These are phyloP conservation scores for Styphnolobium japonicum DNA, from an alignment of 306 rosid species.

Conservation along the genomic window DNA sequence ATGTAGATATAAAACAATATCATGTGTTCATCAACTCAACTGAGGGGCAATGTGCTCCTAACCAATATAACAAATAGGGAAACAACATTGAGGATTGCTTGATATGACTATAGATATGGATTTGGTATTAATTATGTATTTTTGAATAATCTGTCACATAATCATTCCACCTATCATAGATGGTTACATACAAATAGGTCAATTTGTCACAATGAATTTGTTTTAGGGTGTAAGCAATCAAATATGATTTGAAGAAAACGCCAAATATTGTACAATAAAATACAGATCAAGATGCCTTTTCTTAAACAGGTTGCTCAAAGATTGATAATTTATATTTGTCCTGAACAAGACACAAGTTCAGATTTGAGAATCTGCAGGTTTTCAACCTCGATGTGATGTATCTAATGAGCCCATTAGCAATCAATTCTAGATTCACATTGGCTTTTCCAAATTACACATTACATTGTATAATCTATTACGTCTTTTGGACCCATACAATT, in stretches of 20 bases:
- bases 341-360: constrained; percentile 12
- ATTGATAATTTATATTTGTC: neutral
- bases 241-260: neutral
- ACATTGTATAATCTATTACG: neutral
- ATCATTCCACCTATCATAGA: constrained; percentile 26
- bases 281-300: neutral
- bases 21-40: constrained; percentile 23
- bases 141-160: constrained; percentile 1
- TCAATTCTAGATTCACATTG: neutral
- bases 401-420: constrained; percentile 6
- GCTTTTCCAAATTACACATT: neutral
- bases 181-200: constrained; percentile 4
- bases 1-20: constrained; percentile 26
- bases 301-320: neutral
- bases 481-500: constrained; percentile 17
- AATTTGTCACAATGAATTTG: constrained; percentile 1
- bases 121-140: constrained; percentile 20
- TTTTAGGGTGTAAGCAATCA: constrained; percentile 20
- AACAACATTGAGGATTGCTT: constrained; percentile 25
- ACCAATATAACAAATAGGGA: neutral
- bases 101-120: neutral
- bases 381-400: constrained; percentile 32
- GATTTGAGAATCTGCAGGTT: constrained; percentile 15
- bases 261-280: neutral
- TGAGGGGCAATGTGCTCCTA: constrained; percentile 13